These are phyloP conservation scores for Ramaria rubella DNA, from an alignment of 768 basidiomycete species.

Conservation along the genomic window DNA sequence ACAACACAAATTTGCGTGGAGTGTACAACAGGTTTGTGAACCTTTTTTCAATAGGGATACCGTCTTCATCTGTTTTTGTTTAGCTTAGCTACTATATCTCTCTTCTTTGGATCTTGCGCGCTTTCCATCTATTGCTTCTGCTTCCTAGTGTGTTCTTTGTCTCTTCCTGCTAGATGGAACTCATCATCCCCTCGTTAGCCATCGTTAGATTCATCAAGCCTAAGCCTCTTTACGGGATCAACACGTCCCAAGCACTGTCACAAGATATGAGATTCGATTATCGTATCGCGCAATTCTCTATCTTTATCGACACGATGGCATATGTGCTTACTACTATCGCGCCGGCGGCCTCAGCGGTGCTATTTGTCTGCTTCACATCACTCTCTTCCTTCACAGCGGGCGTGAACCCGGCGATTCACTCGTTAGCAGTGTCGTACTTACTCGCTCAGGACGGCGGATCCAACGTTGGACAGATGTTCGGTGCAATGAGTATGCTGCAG, in stretches of 20 bases:
- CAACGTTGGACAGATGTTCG: constrained; percentile 20
- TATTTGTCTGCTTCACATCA: constrained; percentile 57
- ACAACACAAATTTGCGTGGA: constrained; percentile 65
- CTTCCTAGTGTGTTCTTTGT: constrained; percentile 50
- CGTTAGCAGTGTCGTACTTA: constrained; percentile 51
- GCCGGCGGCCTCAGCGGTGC: constrained; percentile 23
- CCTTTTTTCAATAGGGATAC: background rate
- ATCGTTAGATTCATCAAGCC: constrained; percentile 20
- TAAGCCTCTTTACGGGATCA: constrained; percentile 18
- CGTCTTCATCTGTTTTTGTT: background rate
- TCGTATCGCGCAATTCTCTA: constrained; percentile 53
- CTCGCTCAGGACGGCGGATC: constrained; percentile 6
- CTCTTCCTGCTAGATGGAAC: constrained; percentile 5
- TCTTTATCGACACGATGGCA: constrained; percentile 59
- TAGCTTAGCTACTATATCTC: constrained; percentile 18
- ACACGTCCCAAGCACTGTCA: constrained; percentile 46
- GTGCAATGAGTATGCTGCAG: constrained; percentile 19
- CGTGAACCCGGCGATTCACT: constrained; percentile 61
- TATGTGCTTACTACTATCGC: constrained; percentile 53
- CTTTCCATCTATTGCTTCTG: constrained; percentile 57
- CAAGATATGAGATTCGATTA: constrained; percentile 66
- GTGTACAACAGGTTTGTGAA: constrained; percentile 43
- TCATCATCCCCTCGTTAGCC: constrained; percentile 7
- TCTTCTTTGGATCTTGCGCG: constrained; percentile 47
- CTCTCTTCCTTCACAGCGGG: constrained; percentile 64